phyloP scores from a whole-genome alignment of 345 rosid species.

The Erysimum cheiranthoides region DNA sequence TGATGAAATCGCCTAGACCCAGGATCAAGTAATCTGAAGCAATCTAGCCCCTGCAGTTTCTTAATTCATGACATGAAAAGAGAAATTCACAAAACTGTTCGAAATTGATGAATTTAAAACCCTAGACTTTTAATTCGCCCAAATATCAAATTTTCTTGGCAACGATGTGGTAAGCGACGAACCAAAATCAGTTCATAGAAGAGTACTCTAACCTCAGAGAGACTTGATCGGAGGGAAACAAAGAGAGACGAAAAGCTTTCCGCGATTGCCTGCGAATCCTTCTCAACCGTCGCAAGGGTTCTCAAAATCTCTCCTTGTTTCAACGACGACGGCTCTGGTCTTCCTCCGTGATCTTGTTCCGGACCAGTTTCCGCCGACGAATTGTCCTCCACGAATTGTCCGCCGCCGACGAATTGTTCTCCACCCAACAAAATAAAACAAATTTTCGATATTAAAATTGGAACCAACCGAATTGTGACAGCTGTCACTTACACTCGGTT shows the following conservation, averaged over 20 bases:
- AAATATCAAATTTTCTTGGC: not conserved
- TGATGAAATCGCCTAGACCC: slow-evolving; percentile 6
- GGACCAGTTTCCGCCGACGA: not conserved
- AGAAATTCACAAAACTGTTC: slow-evolving; percentile 18
- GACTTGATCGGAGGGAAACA: slow-evolving; percentile 77
- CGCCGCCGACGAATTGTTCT: too few relatives aligned
- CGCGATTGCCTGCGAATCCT: slow-evolving; percentile 81
- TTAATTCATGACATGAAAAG: not conserved
- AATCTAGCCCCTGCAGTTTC: not conserved
- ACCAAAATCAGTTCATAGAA: not conserved
- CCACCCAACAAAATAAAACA: too few relatives aligned
- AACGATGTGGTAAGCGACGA: slow-evolving; percentile 6
- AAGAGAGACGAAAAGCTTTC: slow-evolving; percentile 87
- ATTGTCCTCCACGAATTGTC: slow-evolving; percentile 14
- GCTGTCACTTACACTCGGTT: too few relatives aligned
- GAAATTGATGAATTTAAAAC: slow-evolving; percentile 10
- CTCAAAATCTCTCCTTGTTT: slow-evolving; percentile 61
- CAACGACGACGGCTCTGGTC: slow-evolving; percentile 37
- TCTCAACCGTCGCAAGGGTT: slow-evolving; percentile 80
- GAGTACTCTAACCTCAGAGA: slow-evolving; percentile 66
- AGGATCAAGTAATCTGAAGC: not conserved
- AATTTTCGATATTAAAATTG: too few relatives aligned
- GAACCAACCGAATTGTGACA: too few relatives aligned
- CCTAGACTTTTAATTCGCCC: slow-evolving; percentile 15
- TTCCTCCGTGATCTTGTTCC: slow-evolving; percentile 18